Conservation (phyloP, 208 protist species). For the Tritrichomonas musculus region DNA sequence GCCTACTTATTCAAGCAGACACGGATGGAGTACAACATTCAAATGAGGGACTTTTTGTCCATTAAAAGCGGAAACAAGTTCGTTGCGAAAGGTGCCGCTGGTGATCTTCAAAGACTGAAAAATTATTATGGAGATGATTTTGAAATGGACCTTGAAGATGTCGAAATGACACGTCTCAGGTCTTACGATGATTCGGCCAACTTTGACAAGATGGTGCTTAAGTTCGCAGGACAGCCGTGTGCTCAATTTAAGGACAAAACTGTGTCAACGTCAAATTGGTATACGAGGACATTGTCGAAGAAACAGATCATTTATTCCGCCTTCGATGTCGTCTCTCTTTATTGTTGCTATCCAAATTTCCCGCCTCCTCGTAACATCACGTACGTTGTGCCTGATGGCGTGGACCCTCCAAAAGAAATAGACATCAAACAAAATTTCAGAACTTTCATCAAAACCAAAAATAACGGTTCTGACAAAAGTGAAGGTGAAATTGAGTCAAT, state of each 20-base stretch:
- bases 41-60: too few species aligned
- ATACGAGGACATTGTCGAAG: background rate
- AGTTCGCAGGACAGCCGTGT: background rate
- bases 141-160: background rate
- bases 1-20: too few species aligned
- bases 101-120: background rate
- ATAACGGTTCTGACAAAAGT: too few species aligned
- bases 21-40: too few species aligned
- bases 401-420: too few species aligned
- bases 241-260: constrained; percentile 8
- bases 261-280: background rate
- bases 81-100: background rate
- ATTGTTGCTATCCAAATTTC: too few species aligned
- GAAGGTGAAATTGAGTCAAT: too few species aligned
- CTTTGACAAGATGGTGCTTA: background rate
- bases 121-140: background rate
- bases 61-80: too few species aligned
- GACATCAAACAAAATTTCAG: too few species aligned
- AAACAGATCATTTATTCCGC: background rate
- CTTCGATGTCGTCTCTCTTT: background rate
- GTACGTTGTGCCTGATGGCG: too few species aligned
- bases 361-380: too few species aligned
- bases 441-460: too few species aligned
- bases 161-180: background rate
- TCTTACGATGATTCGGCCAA: background rate